These are phyloP conservation scores for Neofusicoccum sp. DNA, from an alignment of 2,329 filamentous ascomycete genomes.

Conservation along the genomic window DNA sequence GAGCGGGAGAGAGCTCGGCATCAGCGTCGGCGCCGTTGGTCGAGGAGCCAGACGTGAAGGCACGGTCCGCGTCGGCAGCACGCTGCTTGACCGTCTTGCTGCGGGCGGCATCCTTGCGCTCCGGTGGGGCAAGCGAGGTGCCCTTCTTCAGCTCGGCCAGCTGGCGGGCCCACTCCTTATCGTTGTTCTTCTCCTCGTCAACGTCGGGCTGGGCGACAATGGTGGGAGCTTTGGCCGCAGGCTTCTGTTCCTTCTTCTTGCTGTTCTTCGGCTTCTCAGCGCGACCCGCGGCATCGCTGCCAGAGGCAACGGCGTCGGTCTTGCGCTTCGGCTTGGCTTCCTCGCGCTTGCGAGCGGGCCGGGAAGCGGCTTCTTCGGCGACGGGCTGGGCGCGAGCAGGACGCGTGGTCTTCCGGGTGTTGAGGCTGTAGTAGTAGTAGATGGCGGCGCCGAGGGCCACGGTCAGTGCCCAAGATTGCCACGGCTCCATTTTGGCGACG, in stretches of 20 bases:
- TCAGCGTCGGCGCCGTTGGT: conserved; percentile 73
- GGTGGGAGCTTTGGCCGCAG: conserved; percentile 34
- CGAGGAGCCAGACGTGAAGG: conserved; percentile 53
- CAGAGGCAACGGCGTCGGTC: conserved; percentile 1
- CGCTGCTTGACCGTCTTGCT: conserved; percentile 21
- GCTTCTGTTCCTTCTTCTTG: conserved; percentile 24
- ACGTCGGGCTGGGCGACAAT: conserved; percentile 36
- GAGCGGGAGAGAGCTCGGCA: conserved; percentile 71
- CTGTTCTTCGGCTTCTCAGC: conserved; percentile 28
- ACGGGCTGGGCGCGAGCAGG: conserved; percentile 4
- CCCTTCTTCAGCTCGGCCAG: conserved; percentile 19
- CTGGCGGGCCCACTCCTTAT: conserved; percentile 26
- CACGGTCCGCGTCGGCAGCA: conserved; percentile 13
- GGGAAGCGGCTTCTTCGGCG: conserved; percentile 7
- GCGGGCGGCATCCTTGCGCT: conserved; percentile 13
- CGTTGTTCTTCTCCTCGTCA: conserved; percentile 29
- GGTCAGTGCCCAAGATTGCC: conserved; percentile 34
- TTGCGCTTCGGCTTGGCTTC: conserved; percentile 17
- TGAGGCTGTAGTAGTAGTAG: conserved; percentile 30
- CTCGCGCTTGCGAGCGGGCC: conserved; percentile 14
- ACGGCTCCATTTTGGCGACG: conserved; percentile 12
- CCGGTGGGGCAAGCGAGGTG: conserved; percentile 10
- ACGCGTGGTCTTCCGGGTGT: conserved; percentile 23
- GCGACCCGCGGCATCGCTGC: conserved; percentile 4
- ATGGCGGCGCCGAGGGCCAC: conserved; percentile 29